Evolutionary conservation across 441 rosid genomes (phyloP).

Genomic region (Metrosideros polymorpha): DNA sequence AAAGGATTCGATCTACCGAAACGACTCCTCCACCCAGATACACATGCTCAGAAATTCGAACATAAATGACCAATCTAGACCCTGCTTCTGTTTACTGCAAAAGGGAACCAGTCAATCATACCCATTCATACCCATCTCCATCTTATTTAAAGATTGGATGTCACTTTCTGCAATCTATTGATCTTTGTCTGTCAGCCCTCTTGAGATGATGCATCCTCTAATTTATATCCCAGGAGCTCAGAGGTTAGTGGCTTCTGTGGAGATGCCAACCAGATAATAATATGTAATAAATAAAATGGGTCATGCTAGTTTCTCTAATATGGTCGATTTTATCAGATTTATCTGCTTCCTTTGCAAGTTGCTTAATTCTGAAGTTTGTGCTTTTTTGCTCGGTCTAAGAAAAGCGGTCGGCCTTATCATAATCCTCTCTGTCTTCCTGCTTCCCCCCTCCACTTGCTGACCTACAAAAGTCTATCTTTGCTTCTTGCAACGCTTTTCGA

Average conservation of each 20-base stretch:
- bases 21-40: not conserved
- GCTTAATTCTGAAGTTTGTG: not conserved
- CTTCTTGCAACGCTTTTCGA: not conserved
- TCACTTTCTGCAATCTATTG: not conserved
- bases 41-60: not conserved
- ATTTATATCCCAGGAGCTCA: not conserved
- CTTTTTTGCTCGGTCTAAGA: not conserved
- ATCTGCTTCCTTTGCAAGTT: not conserved
- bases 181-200: not conserved
- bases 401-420: not conserved
- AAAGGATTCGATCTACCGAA: not conserved
- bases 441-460: not conserved
- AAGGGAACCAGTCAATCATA: not conserved
- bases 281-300: not conserved
- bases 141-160: not conserved
- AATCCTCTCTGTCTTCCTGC: not conserved
- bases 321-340: no score
- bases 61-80: not conserved
- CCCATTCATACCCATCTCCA: no score
- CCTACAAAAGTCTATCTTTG: not conserved
- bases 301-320: not conserved
- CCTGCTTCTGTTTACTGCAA: not conserved
- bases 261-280: not conserved
- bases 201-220: not conserved
- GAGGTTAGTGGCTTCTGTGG: not conserved